Base-by-base conservation (phyloP, 1,139 yeast species). In the Candida freyschussii region DNA sequence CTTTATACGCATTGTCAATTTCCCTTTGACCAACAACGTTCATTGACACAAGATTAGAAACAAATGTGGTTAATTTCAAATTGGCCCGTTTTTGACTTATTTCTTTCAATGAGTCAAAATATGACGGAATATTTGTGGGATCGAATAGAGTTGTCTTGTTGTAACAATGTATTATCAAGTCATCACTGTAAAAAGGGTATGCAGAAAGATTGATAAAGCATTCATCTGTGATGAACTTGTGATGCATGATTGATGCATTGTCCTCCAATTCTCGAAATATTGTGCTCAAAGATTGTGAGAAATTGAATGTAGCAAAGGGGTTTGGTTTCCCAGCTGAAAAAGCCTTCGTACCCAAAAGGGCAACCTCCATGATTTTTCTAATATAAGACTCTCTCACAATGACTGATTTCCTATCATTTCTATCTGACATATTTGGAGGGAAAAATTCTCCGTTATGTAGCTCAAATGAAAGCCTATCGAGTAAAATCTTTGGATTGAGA, bases 11-110 rank as follows among this genome's bases (percentile, higher is more conserved):
- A 17, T 62, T 61, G 23, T 66, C 58, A 21, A 84, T 63, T 28
- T 82, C 93, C 14, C 66, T 62, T 31, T 68, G 67, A 0, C 95
- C 87, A 19, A 78, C 63, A 16, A 75, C 67, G 11, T 91, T 89
- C 24, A 68, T 60, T 1, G 74, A 65, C 17, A 63, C 46, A 26
- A 77, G 63, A 32, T 72, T 72, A 24, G 72, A 65, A 26, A 76
- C 71, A 42, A 69, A 78, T 21, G 71, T 62, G 34, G 72, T 62
- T 15, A 79, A 53, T 24, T 62, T 67, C 32, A 67, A 67, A 7
- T 72, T 65, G 6, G 64, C 56, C 30, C 75, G 63, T 1, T 57
- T 45, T 13, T 67, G 65, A 1, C 78, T 69, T 27, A 78, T 60
- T 23, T 56, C 67, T 12, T 58, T 62, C 24, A 80, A 51, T 0